Conservation (phyloP, 495 filamentous ascomycete genomes). For the Darksidea phi region DNA sequence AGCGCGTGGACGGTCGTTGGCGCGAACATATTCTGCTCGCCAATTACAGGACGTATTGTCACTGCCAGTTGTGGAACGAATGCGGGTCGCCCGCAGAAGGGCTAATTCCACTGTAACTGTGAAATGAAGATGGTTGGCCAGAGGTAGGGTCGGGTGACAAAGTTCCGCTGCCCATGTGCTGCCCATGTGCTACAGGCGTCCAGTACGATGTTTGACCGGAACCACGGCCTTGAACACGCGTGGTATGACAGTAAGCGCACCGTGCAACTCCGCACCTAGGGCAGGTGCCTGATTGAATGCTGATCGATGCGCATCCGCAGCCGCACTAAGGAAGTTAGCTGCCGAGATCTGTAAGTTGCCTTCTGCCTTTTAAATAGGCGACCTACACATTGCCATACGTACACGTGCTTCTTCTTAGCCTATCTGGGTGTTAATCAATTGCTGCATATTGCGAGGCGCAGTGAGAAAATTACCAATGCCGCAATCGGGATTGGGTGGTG, state of each 20-base stretch:
- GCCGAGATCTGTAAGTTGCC: not conserved
- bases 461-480: not conserved
- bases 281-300: not conserved
- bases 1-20: no score
- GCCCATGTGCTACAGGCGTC: no score
- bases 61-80: no score
- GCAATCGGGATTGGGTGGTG: not conserved
- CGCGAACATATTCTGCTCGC: no score
- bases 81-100: no score
- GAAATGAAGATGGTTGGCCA: no score
- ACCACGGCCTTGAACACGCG: not conserved
- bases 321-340: constrained; percentile 1
- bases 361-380: not conserved
- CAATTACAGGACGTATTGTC: no score
- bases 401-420: constrained; percentile 12
- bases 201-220: no score
- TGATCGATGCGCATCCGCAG: constrained; percentile 7
- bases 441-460: not conserved
- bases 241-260: constrained; percentile 18
- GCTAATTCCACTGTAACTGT: no score
- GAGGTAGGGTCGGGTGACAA: no score
- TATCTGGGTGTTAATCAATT: not conserved
- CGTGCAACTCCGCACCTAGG: constrained; percentile 7
- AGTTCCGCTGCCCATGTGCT: no score
- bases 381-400: constrained; percentile 7